Evolutionary conservation across 2,329 filamentous ascomycete species (phyloP).

Genomic region (Colletotrichum tamarilloi): DNA sequence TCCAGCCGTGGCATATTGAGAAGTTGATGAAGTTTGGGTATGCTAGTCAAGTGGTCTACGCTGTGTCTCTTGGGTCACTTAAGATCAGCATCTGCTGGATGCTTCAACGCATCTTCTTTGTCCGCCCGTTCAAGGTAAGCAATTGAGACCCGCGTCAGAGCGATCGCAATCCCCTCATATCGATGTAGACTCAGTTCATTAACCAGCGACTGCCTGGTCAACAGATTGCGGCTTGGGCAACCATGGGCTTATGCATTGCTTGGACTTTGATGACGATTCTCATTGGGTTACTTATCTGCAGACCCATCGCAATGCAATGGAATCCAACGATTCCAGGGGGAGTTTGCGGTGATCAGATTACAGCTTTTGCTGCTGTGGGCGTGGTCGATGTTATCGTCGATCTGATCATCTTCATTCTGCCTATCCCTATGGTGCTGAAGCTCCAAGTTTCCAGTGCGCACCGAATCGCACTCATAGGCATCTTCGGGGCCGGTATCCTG

Average conservation of each 20-base stretch:
- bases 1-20: constrained; percentile 24
- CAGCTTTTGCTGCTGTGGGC: constrained; percentile 44
- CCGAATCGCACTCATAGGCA: constrained; percentile 43
- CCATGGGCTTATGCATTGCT: constrained; percentile 32
- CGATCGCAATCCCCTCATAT: too few relatives aligned
- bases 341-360: constrained; percentile 45
- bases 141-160: too few relatives aligned
- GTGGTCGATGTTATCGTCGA: constrained; percentile 68
- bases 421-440: constrained; percentile 70
- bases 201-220: too few relatives aligned
- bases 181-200: neutral
- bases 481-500: constrained; percentile 46
- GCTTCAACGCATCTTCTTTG: constrained; percentile 39
- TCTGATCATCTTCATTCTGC: constrained; percentile 71
- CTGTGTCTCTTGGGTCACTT: constrained; percentile 34
- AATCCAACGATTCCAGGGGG: constrained; percentile 38
- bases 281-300: constrained; percentile 36
- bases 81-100: constrained; percentile 39
- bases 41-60: constrained; percentile 37
- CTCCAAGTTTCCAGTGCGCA: constrained; percentile 58
- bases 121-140: constrained; percentile 24
- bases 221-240: constrained; percentile 25
- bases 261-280: constrained; percentile 39
- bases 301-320: constrained; percentile 35
- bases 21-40: constrained; percentile 35